Conservation (phyloP, 805 yeast species). For the Yamadazyma phyllophila region DNA sequence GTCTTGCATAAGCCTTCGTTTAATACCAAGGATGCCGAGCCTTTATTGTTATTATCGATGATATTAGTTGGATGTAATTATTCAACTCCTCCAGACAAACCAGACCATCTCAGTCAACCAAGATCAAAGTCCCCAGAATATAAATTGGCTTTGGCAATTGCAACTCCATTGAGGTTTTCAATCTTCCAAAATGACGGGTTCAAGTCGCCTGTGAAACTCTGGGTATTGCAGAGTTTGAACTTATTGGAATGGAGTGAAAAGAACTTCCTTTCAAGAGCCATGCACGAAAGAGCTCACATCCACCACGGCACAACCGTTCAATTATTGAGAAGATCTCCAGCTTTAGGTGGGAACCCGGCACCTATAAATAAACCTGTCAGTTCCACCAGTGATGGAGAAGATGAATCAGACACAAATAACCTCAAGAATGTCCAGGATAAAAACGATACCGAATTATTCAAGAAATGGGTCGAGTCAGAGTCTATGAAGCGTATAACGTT, state of each 20-base stretch:
- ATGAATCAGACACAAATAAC: constrained; percentile 24
- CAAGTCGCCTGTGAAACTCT: constrained; percentile 71
- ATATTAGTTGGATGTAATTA: constrained; percentile 54
- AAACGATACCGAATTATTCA: constrained; percentile 39
- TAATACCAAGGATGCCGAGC: constrained; percentile 44
- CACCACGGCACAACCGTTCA: constrained; percentile 89
- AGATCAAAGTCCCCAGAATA: constrained; percentile 30
- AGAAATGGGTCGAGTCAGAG: constrained; percentile 79
- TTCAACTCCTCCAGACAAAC: constrained; percentile 17
- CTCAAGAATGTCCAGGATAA: constrained; percentile 16
- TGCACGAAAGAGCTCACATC: constrained; percentile 80
- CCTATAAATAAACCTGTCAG: constrained; percentile 1
- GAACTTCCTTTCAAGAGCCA: constrained; percentile 59
- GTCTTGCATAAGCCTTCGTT: constrained; percentile 61
- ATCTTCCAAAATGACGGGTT: constrained; percentile 71
- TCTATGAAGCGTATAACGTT: constrained; percentile 74
- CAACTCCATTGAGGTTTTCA: constrained; percentile 62
- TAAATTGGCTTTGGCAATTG: constrained; percentile 45
- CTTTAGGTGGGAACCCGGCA: constrained; percentile 67
- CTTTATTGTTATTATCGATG: constrained; percentile 54
- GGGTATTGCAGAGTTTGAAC: constrained; percentile 73
- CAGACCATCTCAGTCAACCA: constrained; percentile 10
- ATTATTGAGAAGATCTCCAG: constrained; percentile 69
- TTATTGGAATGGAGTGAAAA: constrained; percentile 80
- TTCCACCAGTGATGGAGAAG: constrained; percentile 25